Percentiles rank a stretch among this genome's conserved stretches.
phyloP scores from a whole-genome alignment of 176 grass and related monocot species.

The Paspalum notatum region DNA sequence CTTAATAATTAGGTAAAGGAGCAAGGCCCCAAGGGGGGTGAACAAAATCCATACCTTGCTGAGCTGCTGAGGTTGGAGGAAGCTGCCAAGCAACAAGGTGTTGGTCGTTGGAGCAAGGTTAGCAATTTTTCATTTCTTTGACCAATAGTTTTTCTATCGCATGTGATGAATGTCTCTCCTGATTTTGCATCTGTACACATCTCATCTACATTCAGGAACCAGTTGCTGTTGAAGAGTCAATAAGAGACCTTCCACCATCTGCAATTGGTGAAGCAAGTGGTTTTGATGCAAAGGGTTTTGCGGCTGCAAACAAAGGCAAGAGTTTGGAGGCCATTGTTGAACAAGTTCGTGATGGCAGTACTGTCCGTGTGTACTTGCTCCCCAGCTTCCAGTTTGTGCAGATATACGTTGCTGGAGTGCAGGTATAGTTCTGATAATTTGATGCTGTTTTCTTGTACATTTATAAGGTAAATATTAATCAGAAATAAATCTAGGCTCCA shows the following conservation, averaged over 20 bases:
- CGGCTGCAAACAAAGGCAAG: slow-evolving; percentile 82
- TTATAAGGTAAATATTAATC: slow-evolving; percentile 30
- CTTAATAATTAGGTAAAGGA: slow-evolving; percentile 68
- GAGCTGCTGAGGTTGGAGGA: slow-evolving; percentile 81
- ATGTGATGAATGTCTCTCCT: slow-evolving; percentile 22
- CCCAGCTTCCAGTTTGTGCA: slow-evolving; percentile 94
- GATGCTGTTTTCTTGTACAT: slow-evolving; percentile 16
- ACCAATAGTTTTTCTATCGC: slow-evolving; percentile 9
- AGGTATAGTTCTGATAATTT: slow-evolving; percentile 55
- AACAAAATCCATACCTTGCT: slow-evolving; percentile 65
- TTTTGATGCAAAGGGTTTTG: slow-evolving; percentile 90
- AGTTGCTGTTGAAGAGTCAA: slow-evolving; percentile 74
- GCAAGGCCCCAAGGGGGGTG: slow-evolving; percentile 71
- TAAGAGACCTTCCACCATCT: slow-evolving; percentile 95
- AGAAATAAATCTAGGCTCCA: slow-evolving; percentile 60
- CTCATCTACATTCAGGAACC: slow-evolving; percentile 61
- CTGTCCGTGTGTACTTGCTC: slow-evolving; percentile 85
- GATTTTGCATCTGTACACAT: slow-evolving; percentile 15
- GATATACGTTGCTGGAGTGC: slow-evolving; percentile 94
- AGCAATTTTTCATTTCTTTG: slow-evolving; percentile 21
- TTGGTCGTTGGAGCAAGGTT: slow-evolving; percentile 97
- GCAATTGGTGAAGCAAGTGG: slow-evolving; percentile 88
- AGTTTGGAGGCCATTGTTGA: slow-evolving; percentile 90
- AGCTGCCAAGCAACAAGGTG: slow-evolving; percentile 81
- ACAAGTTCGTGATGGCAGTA: slow-evolving; percentile 95